Conservation (phyloP, 2,329 filamentous ascomycete species). For the Drechslerella dactyloides region DNA sequence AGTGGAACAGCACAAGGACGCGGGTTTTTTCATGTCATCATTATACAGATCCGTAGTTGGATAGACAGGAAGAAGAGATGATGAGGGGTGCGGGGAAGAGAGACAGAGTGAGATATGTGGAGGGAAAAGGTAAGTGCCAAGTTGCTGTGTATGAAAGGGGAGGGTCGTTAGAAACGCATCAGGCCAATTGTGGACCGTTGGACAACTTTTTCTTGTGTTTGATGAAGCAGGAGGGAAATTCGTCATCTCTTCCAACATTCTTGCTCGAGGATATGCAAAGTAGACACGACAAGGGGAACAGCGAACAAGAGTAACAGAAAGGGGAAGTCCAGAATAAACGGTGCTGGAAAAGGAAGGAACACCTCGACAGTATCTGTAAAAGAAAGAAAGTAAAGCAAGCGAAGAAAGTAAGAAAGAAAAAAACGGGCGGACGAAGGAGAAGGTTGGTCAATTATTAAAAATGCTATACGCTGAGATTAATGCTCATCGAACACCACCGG, state of each 20-base stretch:
- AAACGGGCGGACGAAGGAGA: slow-evolving; percentile 6
- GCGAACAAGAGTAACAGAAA: slow-evolving; percentile 56
- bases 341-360: slow-evolving; percentile 23
- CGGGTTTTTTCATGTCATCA: slow-evolving; percentile 47
- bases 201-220: slow-evolving; percentile 48
- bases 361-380: slow-evolving; percentile 7
- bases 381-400: neutral
- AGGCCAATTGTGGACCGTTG: slow-evolving; percentile 47
- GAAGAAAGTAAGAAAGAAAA: slow-evolving; percentile 9
- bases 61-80: slow-evolving; percentile 14
- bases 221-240: slow-evolving; percentile 50
- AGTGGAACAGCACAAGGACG: slow-evolving; percentile 24
- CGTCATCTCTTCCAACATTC: slow-evolving; percentile 43
- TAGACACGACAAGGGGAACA: slow-evolving; percentile 54
- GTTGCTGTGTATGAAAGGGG: slow-evolving; percentile 14
- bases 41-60: slow-evolving; percentile 49
- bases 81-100: slow-evolving; percentile 9
- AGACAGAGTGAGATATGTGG: slow-evolving; percentile 18
- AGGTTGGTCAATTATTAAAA: slow-evolving; percentile 49
- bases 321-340: slow-evolving; percentile 15
- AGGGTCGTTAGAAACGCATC: slow-evolving; percentile 49
- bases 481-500: slow-evolving; percentile 49
- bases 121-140: slow-evolving; percentile 8
- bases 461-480: slow-evolving; percentile 51
- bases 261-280: slow-evolving; percentile 54